Evolutionary conservation across 139 green algal species (phyloP), one percentile per base, ranked within the genome.

Genomic region (Marvania coccoides): DNA sequence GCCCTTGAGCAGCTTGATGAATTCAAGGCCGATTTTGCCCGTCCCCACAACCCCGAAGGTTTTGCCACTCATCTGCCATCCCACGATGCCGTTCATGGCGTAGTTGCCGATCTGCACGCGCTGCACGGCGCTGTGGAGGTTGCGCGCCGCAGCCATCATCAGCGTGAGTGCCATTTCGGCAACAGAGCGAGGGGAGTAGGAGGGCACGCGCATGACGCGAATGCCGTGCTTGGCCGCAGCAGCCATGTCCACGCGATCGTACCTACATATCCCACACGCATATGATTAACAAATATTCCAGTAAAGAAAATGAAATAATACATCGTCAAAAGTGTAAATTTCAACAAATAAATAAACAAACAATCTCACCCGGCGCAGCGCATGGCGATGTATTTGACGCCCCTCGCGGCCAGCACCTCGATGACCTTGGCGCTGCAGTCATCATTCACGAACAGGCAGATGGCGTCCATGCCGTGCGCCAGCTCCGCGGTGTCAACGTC

Each of bases 11-110:
- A 79, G 60, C 12, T 58, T 76, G 28, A 64, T 61, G 14, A 79
- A 60, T 48, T 78, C 71, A 19, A 78, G 60, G 42, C 89, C 89
- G 42, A 96, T 96, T 5, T 79, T 81, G 31, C 89, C 89, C 1
- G 89, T 96, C 46, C 89, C 89, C 1, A 96, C 24, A 1, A 96
- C 66, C 9, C 83, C 88, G 2, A 88, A 81, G 0, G 79, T 90
- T 64, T 89, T 88, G 28, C 72, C 65, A 2, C n/a, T 48, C 42
- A 96, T 46, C 66, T 93, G 69, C 4, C 79, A 62, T 15, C 89
- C 89, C n/a, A 93, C 81, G n/a, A 96, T 65, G 0, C 85, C 85
- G 8, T 67, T 80, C 9, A 93, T 69, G 0, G 75, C 71, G 73
- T 90, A 96, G 73, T 94, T 91, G 47, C 83, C 82, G 29, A 76